Percentiles rank a stretch among this genome's conserved stretches.
Evolutionary conservation across 1,284 basidiomycete genomes (phyloP).

Genomic region (Abortiporus biennis): DNA sequence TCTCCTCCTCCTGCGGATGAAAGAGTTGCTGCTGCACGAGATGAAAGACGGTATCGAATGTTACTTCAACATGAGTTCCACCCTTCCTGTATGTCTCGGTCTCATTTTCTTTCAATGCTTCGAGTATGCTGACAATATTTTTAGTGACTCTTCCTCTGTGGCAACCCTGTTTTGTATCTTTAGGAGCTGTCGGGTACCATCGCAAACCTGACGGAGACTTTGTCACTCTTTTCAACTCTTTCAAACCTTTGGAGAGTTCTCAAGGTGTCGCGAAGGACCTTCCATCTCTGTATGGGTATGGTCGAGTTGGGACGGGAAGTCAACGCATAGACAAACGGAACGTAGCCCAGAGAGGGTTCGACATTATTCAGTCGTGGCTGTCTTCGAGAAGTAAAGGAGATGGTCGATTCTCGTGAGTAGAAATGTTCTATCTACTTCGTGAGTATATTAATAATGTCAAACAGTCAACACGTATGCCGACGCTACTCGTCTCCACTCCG

Average conservation of each 20-base stretch:
- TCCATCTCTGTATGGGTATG: conserved; percentile 51
- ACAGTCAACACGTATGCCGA: conserved; percentile 42
- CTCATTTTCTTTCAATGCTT: too few relatives aligned
- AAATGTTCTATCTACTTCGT: conserved; percentile 7
- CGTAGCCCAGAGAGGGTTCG: conserved; percentile 47
- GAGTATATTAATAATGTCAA: conserved; percentile 7
- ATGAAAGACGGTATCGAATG: conserved; percentile 59
- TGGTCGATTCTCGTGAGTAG: conserved; percentile 29
- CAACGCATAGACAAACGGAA: conserved; percentile 48
- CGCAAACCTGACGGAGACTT: conserved; percentile 58
- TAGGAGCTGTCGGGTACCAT: conserved; percentile 72
- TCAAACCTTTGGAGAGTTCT: conserved; percentile 38
- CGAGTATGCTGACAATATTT: too few relatives aligned
- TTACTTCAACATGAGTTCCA: conserved; percentile 63
- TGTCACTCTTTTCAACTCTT: conserved; percentile 63
- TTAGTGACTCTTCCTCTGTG: conserved; percentile 68
- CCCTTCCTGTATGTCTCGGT: conserved; percentile 50
- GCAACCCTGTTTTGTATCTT: conserved; percentile 49
- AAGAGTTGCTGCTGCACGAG: conserved; percentile 34
- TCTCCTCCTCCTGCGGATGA: conserved; percentile 43
- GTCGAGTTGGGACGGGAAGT: conserved; percentile 36
- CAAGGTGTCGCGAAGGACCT: conserved; percentile 28
- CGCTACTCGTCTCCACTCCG: conserved; percentile 55
- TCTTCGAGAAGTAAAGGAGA: conserved; percentile 28
- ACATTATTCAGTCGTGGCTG: conserved; percentile 48